Base-by-base conservation (phyloP, 176 grass and related monocot genomes). In the Aegilops umbellulata region DNA sequence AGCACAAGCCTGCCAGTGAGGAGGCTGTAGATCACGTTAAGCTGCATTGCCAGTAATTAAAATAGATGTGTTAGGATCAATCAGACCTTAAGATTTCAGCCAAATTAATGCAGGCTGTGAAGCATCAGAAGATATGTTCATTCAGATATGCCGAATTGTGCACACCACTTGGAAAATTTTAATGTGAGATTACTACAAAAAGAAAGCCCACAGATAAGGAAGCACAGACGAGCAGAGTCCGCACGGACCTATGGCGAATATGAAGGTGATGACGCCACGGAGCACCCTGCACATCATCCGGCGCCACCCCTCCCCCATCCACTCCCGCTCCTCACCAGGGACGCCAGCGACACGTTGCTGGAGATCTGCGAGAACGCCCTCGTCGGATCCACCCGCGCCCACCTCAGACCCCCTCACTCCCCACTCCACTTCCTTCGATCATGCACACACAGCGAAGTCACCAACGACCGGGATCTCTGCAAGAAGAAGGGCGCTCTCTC, bases 21-120 rank as follows among this genome's bases (percentile, higher is more conserved):
- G 44, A 97, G 87, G 80, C 89, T 97, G 78, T 81, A 91, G 79
- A 94, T 88, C 74, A 97, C 90, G 47, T 91, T 92, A 82, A 97
- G 89, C 95, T 95, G 78, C 61, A 86, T 68, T 58, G 1, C 23
- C 17, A 25, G 26, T 24, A 24, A 15, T 39, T 11, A 16, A 13
- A 15, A 63, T 0, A 15, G 32, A 47, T 20, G 11, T 2, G 29
- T 88, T 78, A 84, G 42, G 30, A 23, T 74, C 19, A 39, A 5
- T 65, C 4, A 69, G 15, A 70, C 58, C 16, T 13, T 46, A 46
- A 46, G 12, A 4, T 14, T 46, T 46, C 42, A 46, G 12, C 12
- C 42, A 46, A 46, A 46, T 12, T 14, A 46, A 42, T 42, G 39
- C 39, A 46, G 42, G 42, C 12, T 46, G 12, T 46, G 42, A 46